Percentiles rank a stretch among this genome's conserved stretches.
Evolutionary conservation across 805 yeast genomes (phyloP).

Genomic region (Zygoascus bituminiphila): DNA sequence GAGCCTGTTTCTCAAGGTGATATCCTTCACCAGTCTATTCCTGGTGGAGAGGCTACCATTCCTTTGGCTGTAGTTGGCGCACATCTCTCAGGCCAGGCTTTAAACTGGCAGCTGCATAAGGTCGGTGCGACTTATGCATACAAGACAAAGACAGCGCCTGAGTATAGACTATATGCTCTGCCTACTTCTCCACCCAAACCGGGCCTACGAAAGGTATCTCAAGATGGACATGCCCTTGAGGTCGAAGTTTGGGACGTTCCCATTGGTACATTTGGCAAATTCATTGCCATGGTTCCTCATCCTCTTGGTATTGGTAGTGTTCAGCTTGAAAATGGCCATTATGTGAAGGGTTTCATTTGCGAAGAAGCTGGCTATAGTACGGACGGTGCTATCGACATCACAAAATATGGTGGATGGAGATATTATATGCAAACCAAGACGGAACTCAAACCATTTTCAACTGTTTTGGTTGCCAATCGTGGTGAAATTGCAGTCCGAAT

Average conservation of each 20-base stretch:
- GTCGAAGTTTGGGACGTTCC: constrained; percentile 85
- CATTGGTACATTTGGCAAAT: constrained; percentile 64
- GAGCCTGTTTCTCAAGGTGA: constrained; percentile 26
- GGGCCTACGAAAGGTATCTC: constrained; percentile 65
- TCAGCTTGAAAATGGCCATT: constrained; percentile 68
- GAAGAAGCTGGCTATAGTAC: constrained; percentile 79
- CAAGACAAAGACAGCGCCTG: constrained; percentile 58
- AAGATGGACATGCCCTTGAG: constrained; percentile 50
- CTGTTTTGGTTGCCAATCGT: constrained; percentile 91
- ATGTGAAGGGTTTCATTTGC: constrained; percentile 91
- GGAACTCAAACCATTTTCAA: constrained; percentile 56
- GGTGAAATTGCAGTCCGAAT: constrained; percentile 97
- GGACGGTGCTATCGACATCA: constrained; percentile 69
- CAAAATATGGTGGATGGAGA: constrained; percentile 87
- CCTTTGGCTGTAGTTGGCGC: constrained; percentile 95
- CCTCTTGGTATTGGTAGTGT: constrained; percentile 95
- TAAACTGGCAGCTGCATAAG: constrained; percentile 89
- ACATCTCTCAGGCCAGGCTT: constrained; percentile 77
- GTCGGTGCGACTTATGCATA: constrained; percentile 66
- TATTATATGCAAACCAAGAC: constrained; percentile 37
- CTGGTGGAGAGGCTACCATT: constrained; percentile 39
- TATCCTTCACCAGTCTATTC: constrained; percentile 27
- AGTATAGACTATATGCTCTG: constrained; percentile 73
- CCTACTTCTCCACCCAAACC: constrained; percentile 87
- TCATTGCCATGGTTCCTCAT: constrained; percentile 82